Evolutionary conservation across 257 asterid genomes (phyloP), one percentile per base, ranked within the genome.

Genomic region (Euphrasia confusa): DNA sequence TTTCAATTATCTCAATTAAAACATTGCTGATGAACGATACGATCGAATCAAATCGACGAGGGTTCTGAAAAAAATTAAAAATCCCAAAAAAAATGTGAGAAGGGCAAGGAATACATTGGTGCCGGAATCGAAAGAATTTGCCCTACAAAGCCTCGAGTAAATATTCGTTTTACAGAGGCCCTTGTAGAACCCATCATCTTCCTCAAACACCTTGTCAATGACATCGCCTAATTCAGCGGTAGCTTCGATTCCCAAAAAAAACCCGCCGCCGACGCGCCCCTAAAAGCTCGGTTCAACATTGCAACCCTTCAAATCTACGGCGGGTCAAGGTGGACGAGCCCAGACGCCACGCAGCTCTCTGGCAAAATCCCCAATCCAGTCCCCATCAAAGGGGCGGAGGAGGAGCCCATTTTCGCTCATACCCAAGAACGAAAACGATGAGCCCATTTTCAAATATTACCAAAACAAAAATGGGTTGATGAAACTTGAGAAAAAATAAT

Each of bases 171-270:
- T 84, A 42, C 85, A 80, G 67, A 77, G 62, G 61, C 67, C 80
- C 66, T 48, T 39, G 7, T 57, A 61, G n/a, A 69, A 40, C 52
- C 54, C 71, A 47, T 56, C 77, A n/a, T 64, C 60, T 7, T 74
- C 54, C 28, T 65, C 73, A 67, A 76, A 87, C 0, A 90, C 81
- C 61, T 87, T 85, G 30, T 62, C 75, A 58, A 85, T 80, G 12
- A 90, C 80, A 54, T 83, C 75, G 24, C 17, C 75, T 85, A 90
- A 77, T 90, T 87, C 44, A 47, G 2, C 1, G 96, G 97, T 71
- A 90, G 70, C 68, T 90, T 90, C 0, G 89, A 85, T 30, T 74
- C 93, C 97, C 96, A 90, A 13, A 90, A 87, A 64, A 83, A 90
- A 81, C 87, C 96, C 6, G 97, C 96, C 3, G 80, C 74, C 44